phyloP scores from a whole-genome alignment of 305 asterid species.

The Fraxinus floribunda region DNA sequence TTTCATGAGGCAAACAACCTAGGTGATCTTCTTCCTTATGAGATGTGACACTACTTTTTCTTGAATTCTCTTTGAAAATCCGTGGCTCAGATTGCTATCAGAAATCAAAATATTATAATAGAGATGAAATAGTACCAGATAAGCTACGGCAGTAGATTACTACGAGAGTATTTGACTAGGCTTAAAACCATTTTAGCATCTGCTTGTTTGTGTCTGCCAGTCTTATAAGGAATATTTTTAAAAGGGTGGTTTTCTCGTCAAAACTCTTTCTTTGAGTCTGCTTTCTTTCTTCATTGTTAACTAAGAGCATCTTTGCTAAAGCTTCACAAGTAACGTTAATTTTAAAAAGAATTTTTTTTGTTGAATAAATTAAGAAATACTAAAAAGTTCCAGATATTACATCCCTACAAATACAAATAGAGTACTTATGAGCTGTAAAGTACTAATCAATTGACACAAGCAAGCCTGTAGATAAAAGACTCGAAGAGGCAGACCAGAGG shows the following conservation, averaged over 20 bases:
- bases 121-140: not conserved
- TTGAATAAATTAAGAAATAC: not conserved
- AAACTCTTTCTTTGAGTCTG: not conserved
- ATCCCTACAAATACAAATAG: not conserved
- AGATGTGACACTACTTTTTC: not conserved
- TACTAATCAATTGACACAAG: not conserved
- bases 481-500: not conserved
- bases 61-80: constrained; percentile 9
- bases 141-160: constrained; percentile 1
- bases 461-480: not conserved
- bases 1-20: constrained; percentile 24
- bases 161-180: constrained; percentile 28
- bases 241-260: not conserved
- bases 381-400: not conserved
- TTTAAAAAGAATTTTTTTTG: not conserved
- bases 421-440: not conserved
- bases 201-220: not conserved
- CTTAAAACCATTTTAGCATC: not conserved
- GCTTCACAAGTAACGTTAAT: not conserved
- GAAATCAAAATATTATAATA: constrained; percentile 18
- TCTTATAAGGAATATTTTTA: not conserved
- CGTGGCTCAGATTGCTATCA: constrained; percentile 20
- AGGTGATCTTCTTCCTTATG: not conserved
- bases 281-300: not conserved
- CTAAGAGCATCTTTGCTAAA: not conserved